Evolutionary conservation across 2,329 filamentous ascomycete species (phyloP).

Genomic region (Ascocoryne sarcoides): DNA sequence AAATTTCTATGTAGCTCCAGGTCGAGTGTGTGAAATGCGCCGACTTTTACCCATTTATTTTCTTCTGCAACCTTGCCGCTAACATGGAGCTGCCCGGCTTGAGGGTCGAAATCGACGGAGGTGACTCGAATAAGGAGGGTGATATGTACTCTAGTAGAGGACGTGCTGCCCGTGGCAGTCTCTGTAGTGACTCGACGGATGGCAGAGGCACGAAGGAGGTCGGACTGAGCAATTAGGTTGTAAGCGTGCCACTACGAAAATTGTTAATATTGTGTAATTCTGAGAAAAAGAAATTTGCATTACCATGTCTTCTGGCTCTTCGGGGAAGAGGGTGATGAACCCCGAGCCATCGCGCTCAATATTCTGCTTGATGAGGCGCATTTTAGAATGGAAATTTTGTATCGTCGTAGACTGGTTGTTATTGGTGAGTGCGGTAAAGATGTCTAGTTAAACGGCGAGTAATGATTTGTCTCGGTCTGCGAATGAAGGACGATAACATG

Average conservation of each 20-base stretch:
- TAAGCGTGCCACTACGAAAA: conserved; percentile 58
- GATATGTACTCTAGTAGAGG: conserved; percentile 55
- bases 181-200: conserved; percentile 55
- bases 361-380: conserved; percentile 59
- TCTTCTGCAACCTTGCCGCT: conserved; percentile 56
- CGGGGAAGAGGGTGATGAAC: conserved; percentile 55
- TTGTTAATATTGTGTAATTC: no score
- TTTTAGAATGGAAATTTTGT: conserved; percentile 27
- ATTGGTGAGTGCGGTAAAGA: no score
- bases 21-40: conserved; percentile 65
- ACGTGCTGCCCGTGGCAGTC: conserved; percentile 49
- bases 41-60: conserved; percentile 58
- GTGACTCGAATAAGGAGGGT: conserved; percentile 58
- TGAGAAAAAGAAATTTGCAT: no score
- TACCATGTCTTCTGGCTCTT: conserved; percentile 71
- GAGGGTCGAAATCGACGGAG: conserved; percentile 60
- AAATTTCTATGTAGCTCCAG: conserved; percentile 84
- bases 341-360: conserved; percentile 61
- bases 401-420: no score
- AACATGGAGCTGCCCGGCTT: conserved; percentile 59
- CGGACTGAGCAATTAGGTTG: conserved; percentile 59
- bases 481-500: no score
- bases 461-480: no score
- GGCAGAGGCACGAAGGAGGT: conserved; percentile 56
- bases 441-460: no score